These are phyloP conservation scores for Annulohypoxylon stygium DNA, from an alignment of 495 filamentous ascomycete genomes.

Conservation along the genomic window DNA sequence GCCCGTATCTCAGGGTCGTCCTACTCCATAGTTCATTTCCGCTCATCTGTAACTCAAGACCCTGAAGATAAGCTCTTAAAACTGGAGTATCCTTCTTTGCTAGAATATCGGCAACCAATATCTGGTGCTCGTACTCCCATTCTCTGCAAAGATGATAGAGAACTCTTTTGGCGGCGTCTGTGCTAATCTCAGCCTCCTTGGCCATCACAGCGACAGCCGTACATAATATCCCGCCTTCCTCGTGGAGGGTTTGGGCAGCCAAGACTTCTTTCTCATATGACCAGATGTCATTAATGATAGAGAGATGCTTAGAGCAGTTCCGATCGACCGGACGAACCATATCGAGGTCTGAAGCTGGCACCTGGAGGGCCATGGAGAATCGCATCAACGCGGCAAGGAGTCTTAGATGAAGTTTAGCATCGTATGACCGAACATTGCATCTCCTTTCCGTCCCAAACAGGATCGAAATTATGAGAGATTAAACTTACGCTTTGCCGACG, in stretches of 20 bases:
- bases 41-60: slow-evolving; percentile 56
- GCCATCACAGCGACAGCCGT: slow-evolving; percentile 48
- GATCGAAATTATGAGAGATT: neutral
- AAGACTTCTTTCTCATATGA: slow-evolving; percentile 57
- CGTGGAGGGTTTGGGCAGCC: slow-evolving; percentile 34
- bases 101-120: slow-evolving; percentile 36
- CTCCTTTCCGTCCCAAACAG: neutral
- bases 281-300: slow-evolving; percentile 60
- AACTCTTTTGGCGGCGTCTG: slow-evolving; percentile 48
- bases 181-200: slow-evolving; percentile 37
- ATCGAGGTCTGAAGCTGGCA: slow-evolving; percentile 41
- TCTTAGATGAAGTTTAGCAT: slow-evolving; percentile 34
- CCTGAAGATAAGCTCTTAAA: slow-evolving; percentile 49
- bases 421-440: neutral
- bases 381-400: slow-evolving; percentile 57
- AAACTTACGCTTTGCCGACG: slow-evolving; percentile 52
- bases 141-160: slow-evolving; percentile 53
- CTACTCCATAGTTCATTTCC: slow-evolving; percentile 62
- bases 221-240: slow-evolving; percentile 52
- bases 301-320: slow-evolving; percentile 54
- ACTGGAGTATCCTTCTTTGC: slow-evolving; percentile 12
- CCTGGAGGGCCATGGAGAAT: slow-evolving; percentile 53
- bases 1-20: slow-evolving; percentile 29
- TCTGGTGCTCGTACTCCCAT: slow-evolving; percentile 48
- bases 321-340: slow-evolving; percentile 43